Evolutionary conservation across 306 rosid genomes (phyloP).

Genomic region (Nissolia schottii): DNA sequence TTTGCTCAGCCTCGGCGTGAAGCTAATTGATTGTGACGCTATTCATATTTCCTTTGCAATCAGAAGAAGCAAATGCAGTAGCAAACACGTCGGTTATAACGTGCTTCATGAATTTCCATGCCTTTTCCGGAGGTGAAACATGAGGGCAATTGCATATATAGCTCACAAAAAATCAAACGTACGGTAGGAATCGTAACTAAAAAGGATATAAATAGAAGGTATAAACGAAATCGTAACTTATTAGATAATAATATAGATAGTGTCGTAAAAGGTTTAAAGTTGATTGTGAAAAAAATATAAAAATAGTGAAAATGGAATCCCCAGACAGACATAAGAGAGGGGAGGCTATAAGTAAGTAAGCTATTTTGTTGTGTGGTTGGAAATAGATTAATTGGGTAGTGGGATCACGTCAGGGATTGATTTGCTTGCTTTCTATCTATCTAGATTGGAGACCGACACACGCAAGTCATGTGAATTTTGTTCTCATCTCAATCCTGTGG

Average conservation of each 20-base stretch:
- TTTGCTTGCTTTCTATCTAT: conserved; percentile 4
- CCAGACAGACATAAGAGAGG: not conserved
- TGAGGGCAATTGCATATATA: too few relatives aligned
- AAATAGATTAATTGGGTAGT: not conserved
- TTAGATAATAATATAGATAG: too few relatives aligned
- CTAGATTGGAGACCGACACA: conserved; percentile 30
- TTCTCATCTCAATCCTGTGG: not conserved
- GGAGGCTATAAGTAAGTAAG: not conserved
- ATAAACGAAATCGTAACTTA: too few relatives aligned
- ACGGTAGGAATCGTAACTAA: too few relatives aligned
- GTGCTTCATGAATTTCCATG: too few relatives aligned
- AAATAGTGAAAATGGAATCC: not conserved
- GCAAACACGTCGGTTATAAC: too few relatives aligned
- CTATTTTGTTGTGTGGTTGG: not conserved
- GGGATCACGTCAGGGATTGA: conserved; percentile 29
- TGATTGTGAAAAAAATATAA: too few relatives aligned
- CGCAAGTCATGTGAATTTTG: conserved; percentile 40
- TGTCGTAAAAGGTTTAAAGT: too few relatives aligned
- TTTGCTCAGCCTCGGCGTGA: not conserved
- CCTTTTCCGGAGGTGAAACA: too few relatives aligned
- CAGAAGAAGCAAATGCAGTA: too few relatives aligned
- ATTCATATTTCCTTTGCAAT: not conserved
- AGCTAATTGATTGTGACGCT: not conserved
- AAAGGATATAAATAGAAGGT: too few relatives aligned
- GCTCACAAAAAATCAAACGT: too few relatives aligned